Base-by-base conservation (phyloP, 2,329 filamentous ascomycete genomes). In the Colletotrichum sp. region DNA sequence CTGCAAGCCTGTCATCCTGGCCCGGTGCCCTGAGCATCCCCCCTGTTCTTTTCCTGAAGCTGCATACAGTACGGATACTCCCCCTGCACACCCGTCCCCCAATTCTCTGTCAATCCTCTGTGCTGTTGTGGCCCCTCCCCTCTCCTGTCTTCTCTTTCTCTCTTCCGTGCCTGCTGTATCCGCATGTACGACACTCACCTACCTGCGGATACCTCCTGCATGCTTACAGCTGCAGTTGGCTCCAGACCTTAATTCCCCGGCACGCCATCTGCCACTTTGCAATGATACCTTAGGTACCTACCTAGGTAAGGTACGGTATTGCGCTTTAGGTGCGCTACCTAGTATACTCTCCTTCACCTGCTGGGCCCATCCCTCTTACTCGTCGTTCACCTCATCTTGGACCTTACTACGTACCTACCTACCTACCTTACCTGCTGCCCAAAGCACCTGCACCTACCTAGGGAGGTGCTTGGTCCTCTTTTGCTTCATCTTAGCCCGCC, bases 391-490 rank as follows among this genome's bases (percentile, higher is more conserved):
- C 39, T 49, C 39, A 49, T 49, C 39, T 49, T 15, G 32, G 32
- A 39, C 36, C 36, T 39, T 39, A 18, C 36, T 18, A 5, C 16
- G 52, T 57, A 26, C 44, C 34, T 36, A 57, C 52, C 52, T 57
- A 34, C 44, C 68, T 21, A 39, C 34, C 34, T 39, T 16, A 10
- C 49, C n/a, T 18, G 13, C 21, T 34, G 16, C 65, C n/a, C 49
- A 28, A 68, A 26, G 65, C 49, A 68, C 34, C 36, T n/a, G 18
- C 69, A 12, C 52, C 16, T 39, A 12, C 52, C 16, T 39, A 39
- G 39, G 36, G 39, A 49, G 57, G 73, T 73, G 73, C 73, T 76
- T 76, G 73, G 73, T 73, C 70, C 73, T n/a, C 64, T 63, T 72
- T 64, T 28, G 63, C 63, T 72, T 64, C 57, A 69, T 73, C 64